phyloP scores from a whole-genome alignment of 805 yeast species.

The Myxozyma geophila region DNA sequence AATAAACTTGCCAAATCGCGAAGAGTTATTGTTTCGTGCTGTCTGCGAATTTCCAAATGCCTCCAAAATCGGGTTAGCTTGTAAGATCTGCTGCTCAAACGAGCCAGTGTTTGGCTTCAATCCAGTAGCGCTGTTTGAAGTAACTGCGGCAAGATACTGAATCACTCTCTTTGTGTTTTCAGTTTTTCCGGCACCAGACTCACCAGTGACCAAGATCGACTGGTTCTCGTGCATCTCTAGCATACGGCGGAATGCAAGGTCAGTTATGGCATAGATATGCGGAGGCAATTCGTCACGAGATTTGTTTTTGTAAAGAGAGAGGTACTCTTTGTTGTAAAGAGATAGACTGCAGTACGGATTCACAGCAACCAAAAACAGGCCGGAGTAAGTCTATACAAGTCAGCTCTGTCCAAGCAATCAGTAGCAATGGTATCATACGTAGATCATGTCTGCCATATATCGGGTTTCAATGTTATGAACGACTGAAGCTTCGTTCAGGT shows the following conservation, averaged over 20 bases:
- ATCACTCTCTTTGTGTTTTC: conserved; percentile 95
- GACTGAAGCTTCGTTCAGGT: conserved; percentile 94
- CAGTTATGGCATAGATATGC: conserved; percentile 89
- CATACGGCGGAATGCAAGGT: conserved; percentile 79
- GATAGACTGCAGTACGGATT: conserved; percentile 83
- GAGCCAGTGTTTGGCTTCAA: conserved; percentile 9
- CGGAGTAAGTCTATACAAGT: conserved; percentile 89
- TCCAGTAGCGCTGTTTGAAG: conserved; percentile 14
- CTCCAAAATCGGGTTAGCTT: conserved; percentile 94
- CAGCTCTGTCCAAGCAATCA: neutral
- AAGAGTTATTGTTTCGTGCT: conserved; percentile 88
- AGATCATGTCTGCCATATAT: conserved; percentile 73
- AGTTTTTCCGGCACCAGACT: conserved; percentile 98
- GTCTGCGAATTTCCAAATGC: conserved; percentile 98
- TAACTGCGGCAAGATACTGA: conserved; percentile 82
- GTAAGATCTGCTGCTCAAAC: conserved; percentile 83
- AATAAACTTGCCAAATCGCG: conserved; percentile 95
- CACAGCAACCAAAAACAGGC: conserved; percentile 90
- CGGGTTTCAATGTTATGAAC: conserved; percentile 78
- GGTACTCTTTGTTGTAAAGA: conserved; percentile 65
- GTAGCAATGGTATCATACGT: conserved; percentile 28
- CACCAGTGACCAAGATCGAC: conserved; percentile 96
- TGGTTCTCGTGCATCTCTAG: conserved; percentile 74
- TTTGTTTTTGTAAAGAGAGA: conserved; percentile 60
- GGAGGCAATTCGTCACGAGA: conserved; percentile 62